Conservation (phyloP, 2,329 filamentous ascomycete genomes). For the Hymenoscyphus repandus region DNA sequence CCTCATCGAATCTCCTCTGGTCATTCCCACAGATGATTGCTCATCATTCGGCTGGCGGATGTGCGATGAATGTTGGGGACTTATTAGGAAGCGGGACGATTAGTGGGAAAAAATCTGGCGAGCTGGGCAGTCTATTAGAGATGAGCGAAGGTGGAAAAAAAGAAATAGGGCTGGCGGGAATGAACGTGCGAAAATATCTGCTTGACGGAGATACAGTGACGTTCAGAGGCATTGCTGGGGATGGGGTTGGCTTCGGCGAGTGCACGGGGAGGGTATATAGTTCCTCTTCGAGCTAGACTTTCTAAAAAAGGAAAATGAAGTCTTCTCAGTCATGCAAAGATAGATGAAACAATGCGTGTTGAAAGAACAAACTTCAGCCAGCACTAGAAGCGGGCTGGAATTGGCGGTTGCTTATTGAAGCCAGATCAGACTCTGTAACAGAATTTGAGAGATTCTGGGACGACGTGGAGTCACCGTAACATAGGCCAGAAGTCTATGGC, state of each 20-base stretch:
- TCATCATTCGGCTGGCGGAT: conserved; percentile 73
- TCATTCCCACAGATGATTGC: conserved; percentile 80
- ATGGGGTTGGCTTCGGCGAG: conserved; percentile 72
- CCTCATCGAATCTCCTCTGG: conserved; percentile 66
- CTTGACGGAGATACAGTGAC: conserved; percentile 68
- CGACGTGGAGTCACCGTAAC: too few species aligned
- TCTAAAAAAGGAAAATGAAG: too few species aligned
- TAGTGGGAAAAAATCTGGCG: conserved; percentile 48
- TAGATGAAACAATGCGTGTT: too few species aligned
- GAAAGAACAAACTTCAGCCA: too few species aligned
- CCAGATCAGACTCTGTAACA: too few species aligned
- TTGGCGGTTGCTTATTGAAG: too few species aligned
- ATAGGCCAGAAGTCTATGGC: too few species aligned
- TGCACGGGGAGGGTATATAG: conserved; percentile 48
- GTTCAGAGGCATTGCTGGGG: conserved; percentile 60
- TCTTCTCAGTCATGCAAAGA: too few species aligned
- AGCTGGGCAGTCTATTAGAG: conserved; percentile 67
- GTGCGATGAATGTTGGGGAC: conserved; percentile 68
- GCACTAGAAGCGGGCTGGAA: too few species aligned
- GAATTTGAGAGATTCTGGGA: too few species aligned
- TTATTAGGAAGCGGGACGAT: conserved; percentile 77
- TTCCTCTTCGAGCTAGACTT: neutral
- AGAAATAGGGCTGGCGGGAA: conserved; percentile 55
- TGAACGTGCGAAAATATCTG: conserved; percentile 65
- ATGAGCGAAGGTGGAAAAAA: conserved; percentile 65